These are phyloP conservation scores for Sedum album DNA, from an alignment of 164 flowering plant genomes.

Conservation along the genomic window DNA sequence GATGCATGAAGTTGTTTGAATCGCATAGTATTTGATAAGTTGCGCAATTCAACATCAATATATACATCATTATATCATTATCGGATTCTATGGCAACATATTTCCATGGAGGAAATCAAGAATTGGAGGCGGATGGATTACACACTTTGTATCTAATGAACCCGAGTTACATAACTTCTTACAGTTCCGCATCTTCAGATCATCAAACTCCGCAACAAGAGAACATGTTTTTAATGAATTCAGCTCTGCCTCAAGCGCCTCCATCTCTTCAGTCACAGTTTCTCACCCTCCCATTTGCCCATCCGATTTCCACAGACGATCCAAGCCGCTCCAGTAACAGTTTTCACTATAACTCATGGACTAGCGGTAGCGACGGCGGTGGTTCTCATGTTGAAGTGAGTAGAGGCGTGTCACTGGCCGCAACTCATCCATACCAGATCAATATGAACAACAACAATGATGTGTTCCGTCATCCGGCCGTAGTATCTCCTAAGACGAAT, in stretches of 20 bases:
- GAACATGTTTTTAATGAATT: constrained; percentile 45
- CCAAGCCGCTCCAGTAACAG: constrained; percentile 13
- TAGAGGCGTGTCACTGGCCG: background rate
- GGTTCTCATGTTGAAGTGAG: background rate
- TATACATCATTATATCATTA: background rate
- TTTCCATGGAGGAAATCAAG: constrained; percentile 54
- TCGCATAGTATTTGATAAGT: background rate
- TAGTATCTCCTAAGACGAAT: constrained; percentile 13
- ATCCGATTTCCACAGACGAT: constrained; percentile 14
- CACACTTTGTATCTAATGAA: constrained; percentile 79
- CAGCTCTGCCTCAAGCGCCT: constrained; percentile 18
- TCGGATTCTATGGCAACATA: constrained; percentile 35
- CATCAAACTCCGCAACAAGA: constrained; percentile 3
- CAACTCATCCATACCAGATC: background rate
- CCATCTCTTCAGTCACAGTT: constrained; percentile 11
- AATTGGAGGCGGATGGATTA: constrained; percentile 49
- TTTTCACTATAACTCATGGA: constrained; percentile 39
- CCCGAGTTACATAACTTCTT: constrained; percentile 36
- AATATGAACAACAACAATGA: background rate
- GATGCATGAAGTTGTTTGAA: background rate
- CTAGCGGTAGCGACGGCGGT: background rate
- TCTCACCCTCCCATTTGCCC: constrained; percentile 41
- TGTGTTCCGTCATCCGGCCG: constrained; percentile 8
- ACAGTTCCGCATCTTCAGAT: constrained; percentile 26
- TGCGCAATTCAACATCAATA: background rate